phyloP scores from a whole-genome alignment of 441 rosid species.

The Populus tomentosa region DNA sequence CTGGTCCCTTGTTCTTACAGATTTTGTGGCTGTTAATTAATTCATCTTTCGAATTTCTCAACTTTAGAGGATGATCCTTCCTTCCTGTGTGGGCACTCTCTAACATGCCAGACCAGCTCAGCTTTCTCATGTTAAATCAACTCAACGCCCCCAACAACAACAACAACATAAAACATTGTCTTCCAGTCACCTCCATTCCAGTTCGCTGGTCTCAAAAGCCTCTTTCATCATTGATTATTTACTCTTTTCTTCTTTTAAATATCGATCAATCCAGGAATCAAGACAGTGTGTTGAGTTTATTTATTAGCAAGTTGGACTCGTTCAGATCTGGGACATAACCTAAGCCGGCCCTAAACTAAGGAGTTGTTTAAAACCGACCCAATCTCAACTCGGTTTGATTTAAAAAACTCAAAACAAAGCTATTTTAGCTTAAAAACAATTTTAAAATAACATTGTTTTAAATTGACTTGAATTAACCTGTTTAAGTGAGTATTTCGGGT shows the following conservation, averaged over 20 bases:
- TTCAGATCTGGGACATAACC: too few relatives aligned
- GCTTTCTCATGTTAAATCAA: conserved; percentile 9
- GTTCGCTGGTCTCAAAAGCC: background rate
- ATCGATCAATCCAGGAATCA: background rate
- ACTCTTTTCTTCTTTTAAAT: background rate
- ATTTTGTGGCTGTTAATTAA: conserved; percentile 14
- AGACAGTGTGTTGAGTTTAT: background rate
- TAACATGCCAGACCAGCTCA: conserved; percentile 12
- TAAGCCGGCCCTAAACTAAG: too few relatives aligned
- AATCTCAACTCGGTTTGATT: too few relatives aligned
- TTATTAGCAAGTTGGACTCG: background rate
- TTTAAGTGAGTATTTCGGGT: too few relatives aligned
- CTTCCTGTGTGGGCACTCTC: background rate
- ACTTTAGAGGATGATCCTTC: background rate
- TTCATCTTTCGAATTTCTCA: background rate
- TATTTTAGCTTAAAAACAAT: too few relatives aligned
- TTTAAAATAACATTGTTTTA: too few relatives aligned
- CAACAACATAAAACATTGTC: background rate
- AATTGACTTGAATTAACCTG: rapidly evolving
- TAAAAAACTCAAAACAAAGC: too few relatives aligned
- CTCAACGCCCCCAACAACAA: background rate
- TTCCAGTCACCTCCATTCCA: background rate
- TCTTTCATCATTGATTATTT: background rate
- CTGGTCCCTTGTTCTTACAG: conserved; percentile 19
- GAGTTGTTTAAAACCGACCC: too few relatives aligned